Evolutionary conservation across 2,329 filamentous ascomycete genomes (phyloP), one percentile per base, ranked within the genome.

Genomic region (Exophiala aquamarina): DNA sequence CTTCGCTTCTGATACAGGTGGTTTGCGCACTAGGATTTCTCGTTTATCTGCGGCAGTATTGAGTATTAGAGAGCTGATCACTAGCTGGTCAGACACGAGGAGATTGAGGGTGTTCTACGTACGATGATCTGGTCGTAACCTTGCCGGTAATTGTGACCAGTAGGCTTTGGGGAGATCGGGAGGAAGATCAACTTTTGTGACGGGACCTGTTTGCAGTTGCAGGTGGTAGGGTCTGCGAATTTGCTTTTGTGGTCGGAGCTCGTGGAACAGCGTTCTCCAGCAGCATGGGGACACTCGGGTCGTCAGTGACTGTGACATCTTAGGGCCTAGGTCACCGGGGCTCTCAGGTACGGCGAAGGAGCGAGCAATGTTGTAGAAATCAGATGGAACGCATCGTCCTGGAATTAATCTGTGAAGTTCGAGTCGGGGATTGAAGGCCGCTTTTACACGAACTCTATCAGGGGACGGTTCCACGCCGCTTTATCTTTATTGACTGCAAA

Each of bases 261-360:
- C 76, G 55, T 83, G 75, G 59, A 89, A 63, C 29, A 81, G 70
- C 21, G 79, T 73, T 69, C 86, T 87, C 65, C 87, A 81, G 69
- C 82, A 84, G 75, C 81, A 80, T 63, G 87, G 69, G 53, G 86
- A 85, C 79, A 86, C 82, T 70, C 75, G 65, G 37, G 75, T 69
- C 46, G 79, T 70, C 62, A 77, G 62, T 50, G 77, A 69, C 56
- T 79, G 74, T 57, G 79, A 75, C 76, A 88, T 89, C 74, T 31
- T 46, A 15, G 20, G 21, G n/a, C n/a, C n/a, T n/a, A n/a, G n/a
- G n/a, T n/a, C n/a, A n/a, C n/a, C n/a, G n/a, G n/a, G n/a, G n/a
- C n/a, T n/a, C n/a, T n/a, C n/a, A n/a, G n/a, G n/a, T n/a, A n/a
- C n/a, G n/a, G n/a, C n/a, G n/a, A n/a, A n/a, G n/a, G n/a, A n/a